Evolutionary conservation across 2,329 filamentous ascomycete species (phyloP), one percentile per base, ranked within the genome.

Genomic region (Cadophora sp.): DNA sequence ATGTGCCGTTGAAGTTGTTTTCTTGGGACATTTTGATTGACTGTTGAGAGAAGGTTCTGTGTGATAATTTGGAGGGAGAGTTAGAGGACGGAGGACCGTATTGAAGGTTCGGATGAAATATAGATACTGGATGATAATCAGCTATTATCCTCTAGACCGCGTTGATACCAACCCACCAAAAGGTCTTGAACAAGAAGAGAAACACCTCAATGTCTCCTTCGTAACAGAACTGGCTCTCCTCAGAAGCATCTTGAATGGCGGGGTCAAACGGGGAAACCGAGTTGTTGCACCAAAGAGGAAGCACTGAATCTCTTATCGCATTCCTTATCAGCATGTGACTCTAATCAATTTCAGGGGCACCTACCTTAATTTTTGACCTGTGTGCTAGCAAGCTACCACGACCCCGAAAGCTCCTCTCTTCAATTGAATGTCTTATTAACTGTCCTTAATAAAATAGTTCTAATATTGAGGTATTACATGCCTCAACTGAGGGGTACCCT

Each of bases 201-300:
- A 59, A 22, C 55, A 30, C 39, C 55, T 65, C 39, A 41, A 27
- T 24, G 33, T 6, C 16, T 39, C 55, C 20, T 43, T 41, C 22
- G 30, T 27, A 33, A 59, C 36, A n/a, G 33, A 33, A 30, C 13
- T 36, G 20, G 33, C 20, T 39, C 33, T 18, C 43, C 55, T 53
- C 45, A 43, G 53, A 51, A 59, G 45, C 62, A 65, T 65, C 24
- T 48, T 51, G 41, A 63, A 47, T 43, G 36, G 47, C 45, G 48
- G 33, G 33, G 61, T 60, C 5, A 16, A 43, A 11, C 11, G 39
- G 24, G 24, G n/a, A 7, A 20, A 48, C 18, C 7, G 16, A 30
- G 20, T 4, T 30, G 33, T 41, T 27, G 24, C 43, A 45, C 61
- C 16, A 47, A 56, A 63, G 16, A 30, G 48, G 50, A 47, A 56